phyloP scores from a whole-genome alignment of 2,329 filamentous ascomycete species.

The Pestalotiopsis sp. region DNA sequence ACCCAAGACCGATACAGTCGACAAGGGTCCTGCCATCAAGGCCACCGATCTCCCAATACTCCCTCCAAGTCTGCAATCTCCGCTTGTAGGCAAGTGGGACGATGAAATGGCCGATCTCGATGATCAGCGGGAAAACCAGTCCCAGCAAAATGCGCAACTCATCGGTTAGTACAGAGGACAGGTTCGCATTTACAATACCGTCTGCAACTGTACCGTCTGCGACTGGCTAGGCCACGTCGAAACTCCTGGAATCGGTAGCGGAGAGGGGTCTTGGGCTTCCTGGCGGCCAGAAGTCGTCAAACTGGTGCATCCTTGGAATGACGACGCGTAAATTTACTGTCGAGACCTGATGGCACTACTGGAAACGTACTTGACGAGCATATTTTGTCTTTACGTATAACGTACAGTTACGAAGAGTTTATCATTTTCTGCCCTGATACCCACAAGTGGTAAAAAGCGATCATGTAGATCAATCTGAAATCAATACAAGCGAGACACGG shows the following conservation, averaged over 20 bases:
- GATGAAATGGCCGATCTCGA: slow-evolving; percentile 61
- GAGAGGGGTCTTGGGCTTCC: not conserved
- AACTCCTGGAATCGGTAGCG: not conserved
- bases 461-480: not conserved
- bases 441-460: not conserved
- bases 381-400: too few relatives aligned
- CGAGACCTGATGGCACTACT: not conserved
- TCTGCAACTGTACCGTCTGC: not conserved
- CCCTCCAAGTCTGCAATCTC: slow-evolving; percentile 35
- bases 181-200: not conserved
- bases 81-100: slow-evolving; percentile 54
- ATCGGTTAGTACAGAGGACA: not conserved
- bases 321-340: not conserved
- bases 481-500: not conserved
- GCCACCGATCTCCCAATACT: slow-evolving; percentile 23
- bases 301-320: not conserved
- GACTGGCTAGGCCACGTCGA: not conserved
- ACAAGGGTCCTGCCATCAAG: slow-evolving; percentile 14
- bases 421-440: too few relatives aligned
- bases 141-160: slow-evolving; percentile 19
- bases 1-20: slow-evolving; percentile 30
- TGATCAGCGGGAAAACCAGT: slow-evolving; percentile 19
- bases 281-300: not conserved
- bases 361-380: not conserved
- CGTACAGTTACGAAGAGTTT: too few relatives aligned